These are phyloP conservation scores for Escovopsis weberi DNA, from an alignment of 2,329 filamentous ascomycete species.

Conservation along the genomic window DNA sequence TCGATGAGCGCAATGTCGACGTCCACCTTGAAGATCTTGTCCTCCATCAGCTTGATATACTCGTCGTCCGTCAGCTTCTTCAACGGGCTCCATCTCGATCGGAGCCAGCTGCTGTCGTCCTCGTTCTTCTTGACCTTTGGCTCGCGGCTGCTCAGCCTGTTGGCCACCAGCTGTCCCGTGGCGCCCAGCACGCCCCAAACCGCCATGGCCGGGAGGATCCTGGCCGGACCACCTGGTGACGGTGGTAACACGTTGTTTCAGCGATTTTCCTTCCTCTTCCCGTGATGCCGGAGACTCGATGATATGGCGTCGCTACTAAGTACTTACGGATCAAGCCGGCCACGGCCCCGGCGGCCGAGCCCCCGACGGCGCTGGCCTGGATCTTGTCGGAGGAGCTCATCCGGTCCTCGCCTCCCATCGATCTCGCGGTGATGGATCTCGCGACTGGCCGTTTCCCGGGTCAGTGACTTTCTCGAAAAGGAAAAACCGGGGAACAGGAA, in stretches of 20 bases:
- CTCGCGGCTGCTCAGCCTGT: slow-evolving; percentile 14
- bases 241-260: not conserved
- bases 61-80: slow-evolving; percentile 57
- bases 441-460: slow-evolving; percentile 24
- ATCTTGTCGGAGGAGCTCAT: slow-evolving; percentile 44
- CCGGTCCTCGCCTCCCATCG: slow-evolving; percentile 35
- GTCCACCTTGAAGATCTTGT: slow-evolving; percentile 57
- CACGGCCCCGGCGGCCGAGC: slow-evolving; percentile 51
- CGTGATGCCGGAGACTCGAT: too few relatives aligned
- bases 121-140: slow-evolving; percentile 25
- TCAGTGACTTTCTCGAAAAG: slow-evolving; percentile 5
- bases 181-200: slow-evolving; percentile 31
- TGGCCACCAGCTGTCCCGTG: slow-evolving; percentile 24
- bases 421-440: slow-evolving; percentile 29
- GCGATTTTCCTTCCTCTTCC: too few relatives aligned
- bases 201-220: slow-evolving; percentile 35
- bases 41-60: slow-evolving; percentile 54
- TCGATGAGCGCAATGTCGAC: slow-evolving; percentile 67
- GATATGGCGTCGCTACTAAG: too few relatives aligned
- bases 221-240: slow-evolving; percentile 33
- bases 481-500: not conserved
- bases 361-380: slow-evolving; percentile 55
- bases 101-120: slow-evolving; percentile 28
- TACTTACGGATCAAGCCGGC: slow-evolving; percentile 39
- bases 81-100: slow-evolving; percentile 58